Conservation (phyloP, 768 basidiomycete genomes). For the Trametes cinnabarina region DNA sequence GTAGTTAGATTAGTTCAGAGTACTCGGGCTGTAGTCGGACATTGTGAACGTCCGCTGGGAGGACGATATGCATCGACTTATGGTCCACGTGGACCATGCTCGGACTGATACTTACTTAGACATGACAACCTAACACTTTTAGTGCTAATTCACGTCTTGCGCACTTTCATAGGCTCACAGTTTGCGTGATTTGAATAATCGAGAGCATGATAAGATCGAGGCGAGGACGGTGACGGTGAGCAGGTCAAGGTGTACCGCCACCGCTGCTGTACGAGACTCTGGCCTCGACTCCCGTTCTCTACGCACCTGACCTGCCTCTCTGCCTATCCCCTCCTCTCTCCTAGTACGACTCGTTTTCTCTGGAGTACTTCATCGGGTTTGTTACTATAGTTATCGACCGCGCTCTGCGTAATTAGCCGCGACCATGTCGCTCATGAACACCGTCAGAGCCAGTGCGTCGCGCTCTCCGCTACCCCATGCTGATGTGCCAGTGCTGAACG, state of each 20-base stretch:
- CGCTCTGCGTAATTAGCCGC: constrained; percentile 9
- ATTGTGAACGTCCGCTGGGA: no score
- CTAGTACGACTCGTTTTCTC: not conserved
- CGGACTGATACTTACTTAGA: no score
- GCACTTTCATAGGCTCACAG: no score
- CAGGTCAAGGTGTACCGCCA: constrained; percentile 18
- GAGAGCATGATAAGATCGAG: no score
- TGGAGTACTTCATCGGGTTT: not conserved
- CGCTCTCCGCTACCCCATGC: constrained; percentile 8
- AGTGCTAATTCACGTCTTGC: no score
- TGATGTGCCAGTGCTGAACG: constrained; percentile 21
- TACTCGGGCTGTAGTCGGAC: no score
- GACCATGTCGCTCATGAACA: constrained; percentile 47
- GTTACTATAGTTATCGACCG: not conserved
- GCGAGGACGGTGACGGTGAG: not conserved
- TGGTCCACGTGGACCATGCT: no score
- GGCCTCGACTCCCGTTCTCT: no score
- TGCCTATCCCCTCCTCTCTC: not conserved
- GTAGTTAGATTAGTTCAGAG: not conserved
- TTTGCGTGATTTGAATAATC: no score
- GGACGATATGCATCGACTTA: no score
- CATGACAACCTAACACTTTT: no score
- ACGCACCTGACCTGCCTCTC: no score
- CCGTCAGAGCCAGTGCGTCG: constrained; percentile 46
- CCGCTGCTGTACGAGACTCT: not conserved